Conservation (phyloP, 2,329 filamentous ascomycete species). For the Fusarium cicatricum region DNA sequence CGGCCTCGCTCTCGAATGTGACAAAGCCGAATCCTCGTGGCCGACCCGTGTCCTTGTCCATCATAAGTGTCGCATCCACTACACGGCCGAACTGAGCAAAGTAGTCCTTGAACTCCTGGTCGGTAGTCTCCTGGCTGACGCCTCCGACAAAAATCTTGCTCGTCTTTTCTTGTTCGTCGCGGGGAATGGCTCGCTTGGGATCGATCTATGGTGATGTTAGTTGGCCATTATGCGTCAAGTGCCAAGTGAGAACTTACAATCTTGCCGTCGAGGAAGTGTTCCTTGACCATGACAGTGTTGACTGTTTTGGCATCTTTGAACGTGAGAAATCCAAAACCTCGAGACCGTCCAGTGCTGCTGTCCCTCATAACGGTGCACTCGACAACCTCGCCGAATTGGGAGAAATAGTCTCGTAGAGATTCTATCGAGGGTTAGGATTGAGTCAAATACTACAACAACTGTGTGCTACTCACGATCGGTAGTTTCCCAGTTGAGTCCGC, state of each 20-base stretch:
- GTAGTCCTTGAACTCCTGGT: constrained; percentile 95
- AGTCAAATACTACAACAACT: background rate
- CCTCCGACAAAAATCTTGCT: constrained; percentile 99
- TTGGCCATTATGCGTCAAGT: background rate
- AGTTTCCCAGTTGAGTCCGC: constrained; percentile 98
- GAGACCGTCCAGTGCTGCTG: constrained; percentile 88
- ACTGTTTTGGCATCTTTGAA: constrained; percentile 98
- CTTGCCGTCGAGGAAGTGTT: constrained; percentile 97
- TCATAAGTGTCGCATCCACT: constrained; percentile 98
- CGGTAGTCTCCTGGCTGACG: constrained; percentile 95
- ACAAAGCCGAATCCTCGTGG: constrained; percentile 97
- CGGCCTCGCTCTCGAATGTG: constrained; percentile 94
- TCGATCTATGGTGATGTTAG: constrained; percentile 75
- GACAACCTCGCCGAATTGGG: constrained; percentile 94
- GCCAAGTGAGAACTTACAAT: constrained; percentile 72
- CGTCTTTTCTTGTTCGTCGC: constrained; percentile 97
- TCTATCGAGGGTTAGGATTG: constrained; percentile 62
- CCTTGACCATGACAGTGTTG: constrained; percentile 99
- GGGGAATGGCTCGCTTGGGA: constrained; percentile 94
- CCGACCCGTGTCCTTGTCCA: constrained; percentile 99
- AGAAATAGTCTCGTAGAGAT: constrained; percentile 96
- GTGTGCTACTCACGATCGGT: constrained; percentile 81
- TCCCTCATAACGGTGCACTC: constrained; percentile 99
- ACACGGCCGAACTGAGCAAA: constrained; percentile 97
- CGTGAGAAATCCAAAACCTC: constrained; percentile 96